Evolutionary conservation across 2,329 filamentous ascomycete species (phyloP).

Genomic region (Phaeosphaeriaceae sp.): DNA sequence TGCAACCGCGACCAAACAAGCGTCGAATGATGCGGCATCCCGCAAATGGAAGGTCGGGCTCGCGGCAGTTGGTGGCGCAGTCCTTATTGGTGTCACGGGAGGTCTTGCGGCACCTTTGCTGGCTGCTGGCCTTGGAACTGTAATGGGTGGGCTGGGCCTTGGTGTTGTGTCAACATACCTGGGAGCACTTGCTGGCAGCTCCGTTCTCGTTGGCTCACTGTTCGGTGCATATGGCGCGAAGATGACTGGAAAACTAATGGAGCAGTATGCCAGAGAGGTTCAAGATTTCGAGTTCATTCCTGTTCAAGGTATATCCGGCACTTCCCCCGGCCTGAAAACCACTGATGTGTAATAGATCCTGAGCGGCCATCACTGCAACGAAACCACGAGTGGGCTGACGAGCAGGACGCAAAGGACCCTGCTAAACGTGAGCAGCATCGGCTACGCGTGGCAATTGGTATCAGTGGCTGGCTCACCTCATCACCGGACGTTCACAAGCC

Average conservation of each 20-base stretch:
- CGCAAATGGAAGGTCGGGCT: constrained; percentile 82
- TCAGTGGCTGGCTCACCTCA: constrained; percentile 80
- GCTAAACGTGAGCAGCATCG: constrained; percentile 39
- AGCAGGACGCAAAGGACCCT: constrained; percentile 34
- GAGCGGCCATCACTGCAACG: constrained; percentile 29
- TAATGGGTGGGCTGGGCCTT: constrained; percentile 79
- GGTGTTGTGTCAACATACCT: constrained; percentile 79
- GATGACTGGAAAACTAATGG: constrained; percentile 84
- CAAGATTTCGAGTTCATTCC: constrained; percentile 90
- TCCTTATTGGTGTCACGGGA: constrained; percentile 79
- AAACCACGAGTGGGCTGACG: constrained; percentile 32
- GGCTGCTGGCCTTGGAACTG: constrained; percentile 77
- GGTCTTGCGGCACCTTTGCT: constrained; percentile 79
- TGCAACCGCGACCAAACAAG: constrained; percentile 74
- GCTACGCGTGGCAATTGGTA: constrained; percentile 78
- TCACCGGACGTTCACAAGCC: constrained; percentile 74
- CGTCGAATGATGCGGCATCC: constrained; percentile 68
- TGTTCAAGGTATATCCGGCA: constrained; percentile 57
- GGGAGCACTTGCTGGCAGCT: constrained; percentile 79
- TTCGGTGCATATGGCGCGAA: constrained; percentile 88
- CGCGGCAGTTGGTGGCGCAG: constrained; percentile 85
- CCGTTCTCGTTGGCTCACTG: constrained; percentile 78
- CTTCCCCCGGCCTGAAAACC: neutral
- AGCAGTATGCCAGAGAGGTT: constrained; percentile 81
- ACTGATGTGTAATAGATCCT: constrained; percentile 23